phyloP scores from a whole-genome alignment of 306 rosid species.

The Macrotyloma uniflorum region DNA sequence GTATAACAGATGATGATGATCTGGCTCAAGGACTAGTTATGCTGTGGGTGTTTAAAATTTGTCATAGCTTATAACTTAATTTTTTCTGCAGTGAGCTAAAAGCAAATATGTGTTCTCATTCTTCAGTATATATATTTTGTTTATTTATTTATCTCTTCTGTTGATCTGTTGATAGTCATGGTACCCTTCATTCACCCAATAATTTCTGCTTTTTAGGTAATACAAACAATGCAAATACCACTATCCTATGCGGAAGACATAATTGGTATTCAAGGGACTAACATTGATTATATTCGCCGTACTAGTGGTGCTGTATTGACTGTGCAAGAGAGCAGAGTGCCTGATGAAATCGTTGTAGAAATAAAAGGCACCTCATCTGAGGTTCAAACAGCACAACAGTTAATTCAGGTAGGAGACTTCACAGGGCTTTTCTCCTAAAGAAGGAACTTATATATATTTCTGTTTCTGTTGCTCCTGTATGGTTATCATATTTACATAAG shows the following conservation, averaged over 20 bases:
- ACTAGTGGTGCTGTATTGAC: slow-evolving; percentile 90
- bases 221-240: slow-evolving; percentile 95
- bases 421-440: not conserved
- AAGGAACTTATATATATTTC: slow-evolving; percentile 1
- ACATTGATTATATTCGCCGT: slow-evolving; percentile 87
- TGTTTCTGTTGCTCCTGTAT: slow-evolving; percentile 3
- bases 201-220: slow-evolving; percentile 54
- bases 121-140: slow-evolving; percentile 7
- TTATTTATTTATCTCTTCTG: not conserved
- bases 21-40: slow-evolving; percentile 15
- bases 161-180: slow-evolving; percentile 22
- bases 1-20: slow-evolving; percentile 25
- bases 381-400: slow-evolving; percentile 83
- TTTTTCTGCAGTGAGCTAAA: slow-evolving; percentile 16
- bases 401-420: slow-evolving; percentile 73
- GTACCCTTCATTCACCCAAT: not conserved
- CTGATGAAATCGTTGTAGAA: slow-evolving; percentile 87
- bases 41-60: slow-evolving; percentile 15
- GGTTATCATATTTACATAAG: not conserved
- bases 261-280: slow-evolving; percentile 88
- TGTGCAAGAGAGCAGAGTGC: slow-evolving; percentile 88
- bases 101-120: not conserved
- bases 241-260: slow-evolving; percentile 91
- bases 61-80: slow-evolving; percentile 3
- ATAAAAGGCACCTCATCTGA: slow-evolving; percentile 86